A percentile compares a stretch with the other conserved stretches of the same genome.
Evolutionary conservation across 2,329 filamentous ascomycete genomes (phyloP).

Genomic region (Coniella lustricola): DNA sequence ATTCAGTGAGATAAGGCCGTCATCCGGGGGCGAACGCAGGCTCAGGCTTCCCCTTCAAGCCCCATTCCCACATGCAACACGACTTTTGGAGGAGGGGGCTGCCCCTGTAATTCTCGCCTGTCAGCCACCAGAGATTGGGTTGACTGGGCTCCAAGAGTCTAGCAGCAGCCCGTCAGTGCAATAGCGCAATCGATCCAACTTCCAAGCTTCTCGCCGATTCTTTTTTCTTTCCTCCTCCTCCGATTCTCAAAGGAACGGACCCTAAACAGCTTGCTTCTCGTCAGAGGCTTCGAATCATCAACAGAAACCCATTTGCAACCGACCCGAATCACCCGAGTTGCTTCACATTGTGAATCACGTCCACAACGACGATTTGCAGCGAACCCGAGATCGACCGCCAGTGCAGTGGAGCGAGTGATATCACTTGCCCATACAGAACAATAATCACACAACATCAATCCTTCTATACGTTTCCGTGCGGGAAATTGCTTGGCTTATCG

Average conservation of each 20-base stretch:
- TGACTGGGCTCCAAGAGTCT: too few relatives aligned
- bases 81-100: background rate
- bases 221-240: background rate
- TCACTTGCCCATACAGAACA: background rate
- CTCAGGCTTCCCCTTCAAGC: background rate
- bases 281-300: too few relatives aligned
- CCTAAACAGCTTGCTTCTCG: too few relatives aligned
- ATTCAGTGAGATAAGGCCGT: conserved; percentile 13
- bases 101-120: background rate
- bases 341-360: background rate
- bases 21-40: background rate
- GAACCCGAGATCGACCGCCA: background rate
- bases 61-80: too few relatives aligned
- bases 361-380: background rate
- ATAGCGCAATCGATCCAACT: background rate
- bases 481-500: too few relatives aligned
- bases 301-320: background rate
- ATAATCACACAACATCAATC: background rate
- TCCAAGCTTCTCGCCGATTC: too few relatives aligned
- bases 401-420: conserved; percentile 1
- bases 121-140: conserved; percentile 5
- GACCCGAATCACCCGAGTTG: background rate
- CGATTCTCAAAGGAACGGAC: too few relatives aligned
- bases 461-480: background rate
- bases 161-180: too few relatives aligned